phyloP scores from a whole-genome alignment of 805 yeast species.

The Wickerhamomyces queroliae region DNA sequence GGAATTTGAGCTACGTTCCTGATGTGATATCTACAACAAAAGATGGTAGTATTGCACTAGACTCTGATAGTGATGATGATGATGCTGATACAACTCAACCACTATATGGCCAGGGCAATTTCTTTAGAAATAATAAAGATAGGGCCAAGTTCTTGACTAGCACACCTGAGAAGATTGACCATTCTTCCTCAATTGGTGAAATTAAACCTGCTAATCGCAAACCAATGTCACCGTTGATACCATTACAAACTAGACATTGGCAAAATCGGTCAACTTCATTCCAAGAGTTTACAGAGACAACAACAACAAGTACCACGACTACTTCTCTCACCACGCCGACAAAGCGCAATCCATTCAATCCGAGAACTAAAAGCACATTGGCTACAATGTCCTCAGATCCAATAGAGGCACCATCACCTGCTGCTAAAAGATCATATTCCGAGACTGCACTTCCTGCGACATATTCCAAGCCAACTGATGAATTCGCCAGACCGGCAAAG shows the following conservation, averaged over 20 bases:
- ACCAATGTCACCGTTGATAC: background rate
- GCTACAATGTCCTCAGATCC: background rate
- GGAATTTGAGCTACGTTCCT: too few species aligned
- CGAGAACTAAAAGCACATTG: background rate
- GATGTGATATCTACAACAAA: too few species aligned
- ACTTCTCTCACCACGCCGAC: too few species aligned
- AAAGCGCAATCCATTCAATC: background rate
- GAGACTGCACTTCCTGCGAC: background rate
- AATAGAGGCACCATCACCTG: background rate
- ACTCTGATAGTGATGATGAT: background rate
- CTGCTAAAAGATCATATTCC: background rate
- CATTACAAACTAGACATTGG: too few species aligned
- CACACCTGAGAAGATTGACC: background rate
- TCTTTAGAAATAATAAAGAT: too few species aligned
- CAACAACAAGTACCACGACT: too few species aligned
- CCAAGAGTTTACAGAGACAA: too few species aligned
- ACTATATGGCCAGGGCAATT: too few species aligned
- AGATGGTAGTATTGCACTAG: background rate
- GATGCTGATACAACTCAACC: too few species aligned
- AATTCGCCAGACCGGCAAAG: background rate
- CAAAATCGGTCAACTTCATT: too few species aligned
- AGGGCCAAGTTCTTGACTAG: background rate
- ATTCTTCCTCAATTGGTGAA: background rate
- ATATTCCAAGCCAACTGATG: background rate
- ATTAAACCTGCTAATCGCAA: background rate